Base-by-base conservation (phyloP, 2,329 filamentous ascomycete genomes). In the Diaporthe caulivora region DNA sequence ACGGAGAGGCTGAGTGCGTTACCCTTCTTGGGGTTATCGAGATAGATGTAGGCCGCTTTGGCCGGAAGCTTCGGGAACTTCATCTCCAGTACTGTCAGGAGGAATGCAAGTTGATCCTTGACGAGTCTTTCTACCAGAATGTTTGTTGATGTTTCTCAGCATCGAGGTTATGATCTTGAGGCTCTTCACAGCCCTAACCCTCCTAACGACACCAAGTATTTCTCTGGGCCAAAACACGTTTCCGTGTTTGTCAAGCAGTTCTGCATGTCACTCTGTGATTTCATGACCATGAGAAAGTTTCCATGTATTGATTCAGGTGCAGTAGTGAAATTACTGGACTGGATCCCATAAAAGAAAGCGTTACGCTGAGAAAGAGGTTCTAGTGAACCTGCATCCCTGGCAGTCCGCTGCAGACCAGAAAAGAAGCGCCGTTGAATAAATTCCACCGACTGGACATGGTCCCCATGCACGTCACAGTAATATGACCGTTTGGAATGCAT, bases 1-100 rank as follows among this genome's bases (percentile, higher is more conserved):
- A 78, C 70, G 3, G 76, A 49, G 15, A 78, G 69, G 37, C 78
- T 77, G 42, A 80, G 76, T 21, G 79, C 78, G 42, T 81, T 81
- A 72, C 79, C 76, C 10, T 67, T 75, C 7, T 49, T 6, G 4
- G 78, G 77, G 31, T 80, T 80, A 26, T 75, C 53, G 34, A 81
- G 72, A 58, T 70, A 72, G 18, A 81, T 67, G 68, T 80, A 80
- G 2, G 77, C 78, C 13, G 78, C 80, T 44, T 77, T 77, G 4
- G 74, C 54, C 1, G 79, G 80, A 4, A 81, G 76, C 58, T 75
- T 78, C 2, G 79, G 79, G 21, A 79, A 26, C 24, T 55, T 44
- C 65, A 73, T 75, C 1, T 5, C 7, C 15, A 7, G 47, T 17
- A 15, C 5, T 65, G 1, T 21, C 21, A 51, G 40, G 9, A 15